Percentiles rank a stretch among this genome's conserved stretches.
Evolutionary conservation across 768 basidiomycete species (phyloP).

Genomic region (Russula brevipes): DNA sequence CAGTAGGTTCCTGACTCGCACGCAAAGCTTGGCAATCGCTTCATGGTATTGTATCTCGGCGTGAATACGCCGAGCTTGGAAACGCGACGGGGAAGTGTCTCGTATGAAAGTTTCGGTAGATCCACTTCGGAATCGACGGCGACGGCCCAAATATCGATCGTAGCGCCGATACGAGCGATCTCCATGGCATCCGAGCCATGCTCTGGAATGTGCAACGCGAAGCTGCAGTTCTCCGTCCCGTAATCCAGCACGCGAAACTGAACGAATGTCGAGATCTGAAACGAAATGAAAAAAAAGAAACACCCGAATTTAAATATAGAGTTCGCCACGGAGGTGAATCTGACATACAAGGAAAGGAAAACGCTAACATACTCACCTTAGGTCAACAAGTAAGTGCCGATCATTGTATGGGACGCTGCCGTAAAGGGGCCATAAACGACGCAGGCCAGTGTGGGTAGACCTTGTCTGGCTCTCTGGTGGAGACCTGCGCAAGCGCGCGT

Average conservation of each 20-base stretch:
- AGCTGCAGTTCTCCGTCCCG: constrained; percentile 7
- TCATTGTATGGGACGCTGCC: constrained; percentile 10
- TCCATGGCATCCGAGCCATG: background rate
- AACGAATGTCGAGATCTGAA: constrained; percentile 10
- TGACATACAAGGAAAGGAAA: no score
- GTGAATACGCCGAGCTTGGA: constrained; percentile 1
- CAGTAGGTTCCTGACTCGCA: constrained; percentile 4
- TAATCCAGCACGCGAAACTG: constrained; percentile 10
- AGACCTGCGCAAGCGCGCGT: constrained; percentile 2
- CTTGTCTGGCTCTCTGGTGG: constrained; percentile 4
- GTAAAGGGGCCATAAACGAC: constrained; percentile 7
- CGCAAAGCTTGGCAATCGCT: background rate
- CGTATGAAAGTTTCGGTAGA: background rate
- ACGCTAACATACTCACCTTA: background rate
- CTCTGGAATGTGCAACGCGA: background rate
- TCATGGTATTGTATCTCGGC: constrained; percentile 1
- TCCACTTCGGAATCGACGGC: background rate
- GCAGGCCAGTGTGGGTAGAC: constrained; percentile 13
- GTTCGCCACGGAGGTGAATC: background rate
- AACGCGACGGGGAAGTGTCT: background rate
- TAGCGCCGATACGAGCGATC: background rate
- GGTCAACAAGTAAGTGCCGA: constrained; percentile 10
- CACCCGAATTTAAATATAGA: no score
- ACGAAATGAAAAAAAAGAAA: no score
- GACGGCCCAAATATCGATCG: constrained; percentile 4